Conservation (phyloP, 805 yeast species). For the Myxozyma geophila region DNA sequence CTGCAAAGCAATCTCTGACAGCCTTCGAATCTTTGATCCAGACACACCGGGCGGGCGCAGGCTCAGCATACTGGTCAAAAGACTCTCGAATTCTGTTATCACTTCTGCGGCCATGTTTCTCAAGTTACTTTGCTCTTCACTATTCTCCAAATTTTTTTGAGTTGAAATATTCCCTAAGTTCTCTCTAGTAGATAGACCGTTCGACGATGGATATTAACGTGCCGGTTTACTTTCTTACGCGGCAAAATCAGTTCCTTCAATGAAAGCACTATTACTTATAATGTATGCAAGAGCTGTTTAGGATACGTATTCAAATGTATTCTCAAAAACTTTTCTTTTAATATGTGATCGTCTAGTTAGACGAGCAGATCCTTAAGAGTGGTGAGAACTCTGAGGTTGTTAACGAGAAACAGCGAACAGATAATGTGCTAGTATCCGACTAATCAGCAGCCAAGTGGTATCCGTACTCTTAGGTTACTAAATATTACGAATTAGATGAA, state of each 20-base stretch:
- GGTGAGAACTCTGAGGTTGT: background rate
- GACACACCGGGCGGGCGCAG: conserved; percentile 82
- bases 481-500: conserved; percentile 8
- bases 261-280: conserved; percentile 12
- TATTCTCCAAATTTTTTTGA: background rate
- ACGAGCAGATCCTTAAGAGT: background rate
- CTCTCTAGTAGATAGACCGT: background rate
- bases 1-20: conserved; percentile 76
- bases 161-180: background rate
- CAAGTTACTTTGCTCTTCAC: background rate
- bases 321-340: conserved; percentile 2
- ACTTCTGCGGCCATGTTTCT: conserved; percentile 16
- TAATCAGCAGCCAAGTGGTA: background rate
- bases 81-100: conserved; percentile 36
- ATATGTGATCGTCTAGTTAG: background rate
- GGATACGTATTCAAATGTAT: conserved; percentile 16
- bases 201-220: conserved; percentile 5
- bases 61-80: conserved; percentile 37
- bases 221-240: conserved; percentile 21
- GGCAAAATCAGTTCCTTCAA: background rate
- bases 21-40: conserved; percentile 88
- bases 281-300: conserved; percentile 5
- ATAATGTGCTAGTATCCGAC: background rate
- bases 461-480: background rate
- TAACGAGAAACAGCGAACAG: background rate